Evolutionary conservation across 257 asterid genomes (phyloP).

Genomic region (Paulownia fortunei): DNA sequence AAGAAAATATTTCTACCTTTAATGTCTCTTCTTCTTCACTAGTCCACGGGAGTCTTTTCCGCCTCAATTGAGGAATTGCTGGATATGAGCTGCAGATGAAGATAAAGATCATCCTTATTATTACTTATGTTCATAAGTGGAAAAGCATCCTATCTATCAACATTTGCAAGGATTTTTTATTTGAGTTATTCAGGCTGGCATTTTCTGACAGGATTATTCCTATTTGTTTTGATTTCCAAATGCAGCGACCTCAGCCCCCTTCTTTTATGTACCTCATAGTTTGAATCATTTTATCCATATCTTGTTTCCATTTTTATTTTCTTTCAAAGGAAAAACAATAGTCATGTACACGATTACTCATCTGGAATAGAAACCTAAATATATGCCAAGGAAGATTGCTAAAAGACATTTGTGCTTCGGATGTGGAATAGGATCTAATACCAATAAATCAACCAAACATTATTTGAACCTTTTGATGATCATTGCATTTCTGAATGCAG

Average conservation of each 20-base stretch:
- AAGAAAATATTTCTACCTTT: conserved; percentile 47
- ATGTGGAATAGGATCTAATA: conserved; percentile 21
- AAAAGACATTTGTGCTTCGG: conserved; percentile 5
- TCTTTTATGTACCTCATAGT: background rate
- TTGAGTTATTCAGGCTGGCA: conserved; percentile 13
- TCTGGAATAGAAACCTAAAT: conserved; percentile 1
- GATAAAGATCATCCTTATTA: conserved; percentile 9
- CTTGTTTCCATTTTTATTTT: background rate
- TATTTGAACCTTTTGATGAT: conserved; percentile 8
- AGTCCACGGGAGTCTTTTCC: conserved; percentile 62
- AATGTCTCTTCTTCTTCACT: conserved; percentile 61
- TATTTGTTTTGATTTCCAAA: background rate
- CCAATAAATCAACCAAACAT: conserved; percentile 10
- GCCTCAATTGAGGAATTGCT: conserved; percentile 44
- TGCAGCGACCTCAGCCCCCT: background rate
- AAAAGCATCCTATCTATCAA: conserved; percentile 10
- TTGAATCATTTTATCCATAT: background rate
- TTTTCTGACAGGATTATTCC: background rate
- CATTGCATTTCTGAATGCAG: conserved; percentile 9
- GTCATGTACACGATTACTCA: conserved; percentile 4
- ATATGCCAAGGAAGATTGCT: conserved; percentile 3
- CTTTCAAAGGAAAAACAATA: background rate
- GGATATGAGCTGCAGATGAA: conserved; percentile 51
- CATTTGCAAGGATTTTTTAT: background rate
- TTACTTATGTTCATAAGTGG: background rate